Conservation (phyloP, 2,329 filamentous ascomycete species). For the Aspergillus ochraceoroseus region DNA sequence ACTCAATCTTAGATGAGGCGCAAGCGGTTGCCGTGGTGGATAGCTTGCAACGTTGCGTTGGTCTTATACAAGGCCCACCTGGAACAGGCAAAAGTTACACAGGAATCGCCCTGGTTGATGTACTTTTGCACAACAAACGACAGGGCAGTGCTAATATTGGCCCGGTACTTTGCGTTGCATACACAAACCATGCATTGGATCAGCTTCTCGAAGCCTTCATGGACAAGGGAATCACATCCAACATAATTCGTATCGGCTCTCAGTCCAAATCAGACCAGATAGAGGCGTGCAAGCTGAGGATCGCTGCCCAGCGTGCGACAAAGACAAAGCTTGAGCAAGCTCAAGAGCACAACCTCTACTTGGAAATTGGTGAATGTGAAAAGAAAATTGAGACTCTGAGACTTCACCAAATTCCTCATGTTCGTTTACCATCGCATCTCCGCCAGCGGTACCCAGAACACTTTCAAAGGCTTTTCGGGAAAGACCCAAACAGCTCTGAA, state of each 20-base stretch:
- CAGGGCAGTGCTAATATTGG: slow-evolving; percentile 33
- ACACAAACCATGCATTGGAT: slow-evolving; percentile 11
- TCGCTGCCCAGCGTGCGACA: slow-evolving; percentile 31
- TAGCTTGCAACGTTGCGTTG: slow-evolving; percentile 16
- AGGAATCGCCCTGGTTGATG: slow-evolving; percentile 25
- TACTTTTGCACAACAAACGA: slow-evolving; percentile 19
- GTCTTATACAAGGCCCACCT: slow-evolving; percentile 26
- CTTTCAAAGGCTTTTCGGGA: slow-evolving; percentile 2
- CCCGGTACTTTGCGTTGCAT: slow-evolving; percentile 46
- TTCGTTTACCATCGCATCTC: not conserved
- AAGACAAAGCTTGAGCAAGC: slow-evolving; percentile 23
- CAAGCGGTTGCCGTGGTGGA: slow-evolving; percentile 9
- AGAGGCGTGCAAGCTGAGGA: slow-evolving; percentile 46
- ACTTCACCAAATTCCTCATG: not conserved
- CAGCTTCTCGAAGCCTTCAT: slow-evolving; percentile 8
- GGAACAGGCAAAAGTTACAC: slow-evolving; percentile 26
- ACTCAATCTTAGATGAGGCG: slow-evolving; percentile 14
- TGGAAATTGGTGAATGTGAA: not conserved
- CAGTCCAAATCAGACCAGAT: slow-evolving; percentile 24
- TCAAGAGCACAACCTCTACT: slow-evolving; percentile 12
- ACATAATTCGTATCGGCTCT: slow-evolving; percentile 10
- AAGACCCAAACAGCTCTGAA: slow-evolving; percentile 1
- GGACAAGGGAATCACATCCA: slow-evolving; percentile 5
- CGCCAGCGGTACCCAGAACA: not conserved
- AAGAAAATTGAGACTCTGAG: not conserved